Percentiles rank a stretch among this genome's conserved stretches.
These are phyloP conservation scores for Metrosideros polymorpha DNA, from an alignment of 441 rosid genomes.

Conservation along the genomic window DNA sequence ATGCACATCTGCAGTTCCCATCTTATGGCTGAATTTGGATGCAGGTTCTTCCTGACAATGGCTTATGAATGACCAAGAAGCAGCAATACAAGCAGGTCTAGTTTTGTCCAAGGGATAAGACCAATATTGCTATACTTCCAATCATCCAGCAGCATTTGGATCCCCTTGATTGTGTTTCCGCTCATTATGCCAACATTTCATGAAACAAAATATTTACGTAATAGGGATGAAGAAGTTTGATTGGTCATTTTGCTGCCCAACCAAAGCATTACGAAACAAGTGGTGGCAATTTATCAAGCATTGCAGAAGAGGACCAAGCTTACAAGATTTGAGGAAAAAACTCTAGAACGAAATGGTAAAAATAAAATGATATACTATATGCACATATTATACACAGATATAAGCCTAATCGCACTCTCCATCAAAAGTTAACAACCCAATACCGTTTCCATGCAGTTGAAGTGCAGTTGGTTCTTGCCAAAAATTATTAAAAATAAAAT, in stretches of 20 bases:
- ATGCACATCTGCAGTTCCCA: not conserved
- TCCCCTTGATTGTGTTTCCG: not conserved
- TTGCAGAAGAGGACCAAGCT: not conserved
- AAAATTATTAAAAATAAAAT: not conserved
- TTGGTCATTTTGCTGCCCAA: not conserved
- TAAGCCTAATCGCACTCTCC: not conserved
- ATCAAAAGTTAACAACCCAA: not conserved
- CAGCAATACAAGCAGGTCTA: not conserved
- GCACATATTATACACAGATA: not conserved
- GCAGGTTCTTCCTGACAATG: not conserved
- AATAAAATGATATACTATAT: not conserved
- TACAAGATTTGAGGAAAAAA: not conserved
- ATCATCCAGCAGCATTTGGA: not conserved
- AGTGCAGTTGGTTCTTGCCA: not conserved
- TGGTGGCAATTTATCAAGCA: not conserved
- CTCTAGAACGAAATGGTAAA: not conserved
- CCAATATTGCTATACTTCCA: not conserved
- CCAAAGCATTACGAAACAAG: not conserved
- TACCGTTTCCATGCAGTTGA: not conserved
- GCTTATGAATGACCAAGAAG: not conserved
- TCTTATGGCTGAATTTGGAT: not conserved
- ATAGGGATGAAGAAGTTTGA: not conserved
- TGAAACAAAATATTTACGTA: not conserved
- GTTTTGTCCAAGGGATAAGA: not conserved
- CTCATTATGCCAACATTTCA: not conserved